phyloP scores from a whole-genome alignment of 106 monocot genomes.

The Dioscorea zingiberensis region DNA sequence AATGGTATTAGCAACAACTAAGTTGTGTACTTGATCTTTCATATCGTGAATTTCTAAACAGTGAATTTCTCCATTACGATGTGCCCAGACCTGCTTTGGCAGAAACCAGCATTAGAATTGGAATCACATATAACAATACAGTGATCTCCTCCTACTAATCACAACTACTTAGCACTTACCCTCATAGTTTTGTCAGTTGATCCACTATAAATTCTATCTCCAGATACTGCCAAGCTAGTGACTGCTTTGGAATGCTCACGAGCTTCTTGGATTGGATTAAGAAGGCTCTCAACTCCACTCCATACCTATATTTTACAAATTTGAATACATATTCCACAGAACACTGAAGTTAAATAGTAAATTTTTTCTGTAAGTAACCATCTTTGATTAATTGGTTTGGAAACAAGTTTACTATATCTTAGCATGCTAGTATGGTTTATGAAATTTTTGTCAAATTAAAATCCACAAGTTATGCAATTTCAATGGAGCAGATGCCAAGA shows the following conservation, averaged over 20 bases:
- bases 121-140: not conserved
- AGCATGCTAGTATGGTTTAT: too few relatives aligned
- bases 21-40: conserved; percentile 42
- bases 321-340: too few relatives aligned
- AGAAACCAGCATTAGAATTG: not conserved
- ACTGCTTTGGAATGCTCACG: conserved; percentile 52
- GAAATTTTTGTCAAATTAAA: too few relatives aligned
- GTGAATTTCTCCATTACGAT: conserved; percentile 21
- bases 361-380: too few relatives aligned
- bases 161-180: conserved; percentile 11
- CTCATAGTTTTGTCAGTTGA: conserved; percentile 49
- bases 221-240: conserved; percentile 43
- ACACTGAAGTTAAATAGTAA: too few relatives aligned
- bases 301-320: conserved; percentile 20
- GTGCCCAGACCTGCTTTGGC: conserved; percentile 30
- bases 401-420: too few relatives aligned
- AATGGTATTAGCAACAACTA: conserved; percentile 35
- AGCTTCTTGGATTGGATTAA: conserved; percentile 31
- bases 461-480: too few relatives aligned
- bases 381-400: too few relatives aligned
- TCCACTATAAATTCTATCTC: conserved; percentile 44
- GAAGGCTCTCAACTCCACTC: conserved; percentile 26
- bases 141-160: not conserved
- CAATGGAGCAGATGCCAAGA: too few relatives aligned
- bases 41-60: conserved; percentile 40